Evolutionary conservation across 768 basidiomycete genomes (phyloP), one percentile per base, ranked within the genome.

Genomic region (Coprinopsis marcescibilis): DNA sequence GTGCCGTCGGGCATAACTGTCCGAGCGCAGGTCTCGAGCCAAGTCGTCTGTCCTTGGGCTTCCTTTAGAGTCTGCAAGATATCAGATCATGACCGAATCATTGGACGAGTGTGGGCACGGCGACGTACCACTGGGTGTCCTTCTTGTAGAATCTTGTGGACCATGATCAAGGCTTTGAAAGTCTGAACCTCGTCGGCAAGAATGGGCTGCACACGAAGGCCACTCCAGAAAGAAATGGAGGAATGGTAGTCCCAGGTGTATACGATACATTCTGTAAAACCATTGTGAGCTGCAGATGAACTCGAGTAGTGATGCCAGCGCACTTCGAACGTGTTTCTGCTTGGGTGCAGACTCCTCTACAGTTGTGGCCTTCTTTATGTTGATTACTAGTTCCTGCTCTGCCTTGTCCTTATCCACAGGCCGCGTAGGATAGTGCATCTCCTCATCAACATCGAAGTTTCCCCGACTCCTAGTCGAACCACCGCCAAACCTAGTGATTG

Each of bases 221-320:
- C 92, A 56, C 90, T 92, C 96, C 96, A 99, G 63, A 98, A 97
- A 4, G 94, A 94, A 56, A 90, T 83, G 27, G 94, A 97, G 15
- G 93, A 89, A 59, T 97, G 94, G 60, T 98, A 98, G 65, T 99
- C 96, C 94, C 94, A 97, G 5, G 96, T 98, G 65, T 93, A 99
- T 20, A 98, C 90, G 62, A 99, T 97, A 58, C 89, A 91, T 72
- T 97, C 95, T 98, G 64, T 8, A 52, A 43, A 44, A 34, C 25
- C 48, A 54, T 42, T 52, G 49, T 42, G 44, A 51, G 50, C 44
- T 33, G 45, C 34, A 27, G 33, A 40, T 33, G 27, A 30, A 13
- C 26, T 14, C 21, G 21, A 40, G 37, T 30, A 48, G 35, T 46
- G 24, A 42, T 33, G 37, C 13, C 44, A 34, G 75, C 85, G 63